Evolutionary conservation across 768 basidiomycete genomes (phyloP).

Genomic region (Tylopilus vinaceipallidus): DNA sequence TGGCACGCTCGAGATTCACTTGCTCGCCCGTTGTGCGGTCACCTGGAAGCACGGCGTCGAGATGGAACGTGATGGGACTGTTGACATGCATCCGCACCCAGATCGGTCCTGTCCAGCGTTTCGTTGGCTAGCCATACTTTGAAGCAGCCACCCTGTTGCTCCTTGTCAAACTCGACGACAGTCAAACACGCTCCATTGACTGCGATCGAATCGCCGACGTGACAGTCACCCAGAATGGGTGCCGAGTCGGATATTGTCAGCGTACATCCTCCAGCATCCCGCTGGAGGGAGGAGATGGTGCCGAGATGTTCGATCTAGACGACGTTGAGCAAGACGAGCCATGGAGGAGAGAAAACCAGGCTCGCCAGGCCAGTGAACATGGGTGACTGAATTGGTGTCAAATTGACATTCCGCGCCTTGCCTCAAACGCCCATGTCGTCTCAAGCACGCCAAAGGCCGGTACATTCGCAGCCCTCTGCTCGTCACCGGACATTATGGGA

Average conservation of each 20-base stretch:
- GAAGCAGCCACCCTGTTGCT: conserved; percentile 73
- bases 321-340: conserved; percentile 4
- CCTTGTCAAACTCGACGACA: conserved; percentile 76
- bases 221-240: conserved; percentile 82
- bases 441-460: not conserved
- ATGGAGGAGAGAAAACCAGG: conserved; percentile 1
- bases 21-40: conserved; percentile 74
- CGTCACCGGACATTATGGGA: conserved; percentile 36
- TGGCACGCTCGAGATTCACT: conserved; percentile 92
- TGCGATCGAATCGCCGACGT: conserved; percentile 91
- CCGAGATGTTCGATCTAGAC: conserved; percentile 88
- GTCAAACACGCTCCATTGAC: conserved; percentile 90
- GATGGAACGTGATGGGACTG: not conserved
- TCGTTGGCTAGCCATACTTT: conserved; percentile 96
- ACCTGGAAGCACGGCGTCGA: conserved; percentile 45
- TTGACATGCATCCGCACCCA: conserved; percentile 51
- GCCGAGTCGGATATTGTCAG: conserved; percentile 71
- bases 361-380: conserved; percentile 85
- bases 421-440: conserved; percentile 17
- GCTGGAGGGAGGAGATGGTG: conserved; percentile 59
- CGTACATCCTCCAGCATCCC: conserved; percentile 76
- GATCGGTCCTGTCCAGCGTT: conserved; percentile 85
- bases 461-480: conserved; percentile 6
- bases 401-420: not conserved
- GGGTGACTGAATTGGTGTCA: not conserved